Conservation (phyloP, 2,329 filamentous ascomycete species). For the Fusarium xylarioides region DNA sequence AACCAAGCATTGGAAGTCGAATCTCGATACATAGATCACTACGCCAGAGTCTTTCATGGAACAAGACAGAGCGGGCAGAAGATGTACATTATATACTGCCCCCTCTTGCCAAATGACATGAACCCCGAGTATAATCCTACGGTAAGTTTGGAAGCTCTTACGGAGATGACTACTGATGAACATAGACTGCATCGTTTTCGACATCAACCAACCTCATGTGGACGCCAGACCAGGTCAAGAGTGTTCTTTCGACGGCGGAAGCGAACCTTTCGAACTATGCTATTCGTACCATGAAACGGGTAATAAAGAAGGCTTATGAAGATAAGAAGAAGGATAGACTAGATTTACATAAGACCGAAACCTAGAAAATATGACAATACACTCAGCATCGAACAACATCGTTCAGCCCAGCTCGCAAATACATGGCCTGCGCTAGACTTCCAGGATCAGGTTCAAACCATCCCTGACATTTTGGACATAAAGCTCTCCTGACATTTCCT, state of each 20-base stretch:
- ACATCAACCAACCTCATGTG: constrained; percentile 39
- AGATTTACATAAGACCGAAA: accelerated
- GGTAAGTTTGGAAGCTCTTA: background rate
- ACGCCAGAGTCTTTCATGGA: constrained; percentile 30
- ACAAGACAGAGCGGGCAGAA: background rate
- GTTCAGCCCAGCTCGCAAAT: background rate
- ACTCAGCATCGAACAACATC: no score
- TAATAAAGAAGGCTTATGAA: constrained; percentile 20
- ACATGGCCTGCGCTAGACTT: background rate
- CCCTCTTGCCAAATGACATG: constrained; percentile 15
- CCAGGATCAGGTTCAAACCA: background rate
- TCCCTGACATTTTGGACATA: background rate
- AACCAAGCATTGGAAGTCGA: background rate
- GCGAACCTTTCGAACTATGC: constrained; percentile 25
- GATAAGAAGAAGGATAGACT: constrained; percentile 3
- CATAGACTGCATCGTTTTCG: constrained; percentile 27
- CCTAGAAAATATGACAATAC: no score
- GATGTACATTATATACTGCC: constrained; percentile 33
- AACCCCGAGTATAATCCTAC: constrained; percentile 26
- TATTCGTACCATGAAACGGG: constrained; percentile 20
- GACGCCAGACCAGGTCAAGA: constrained; percentile 30
- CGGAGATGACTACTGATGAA: accelerated
- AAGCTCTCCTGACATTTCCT: background rate
- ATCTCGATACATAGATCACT: background rate
- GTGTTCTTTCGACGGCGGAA: constrained; percentile 5